These are phyloP conservation scores for Canna indica DNA, from an alignment of 176 grass and related monocot genomes.

Conservation along the genomic window DNA sequence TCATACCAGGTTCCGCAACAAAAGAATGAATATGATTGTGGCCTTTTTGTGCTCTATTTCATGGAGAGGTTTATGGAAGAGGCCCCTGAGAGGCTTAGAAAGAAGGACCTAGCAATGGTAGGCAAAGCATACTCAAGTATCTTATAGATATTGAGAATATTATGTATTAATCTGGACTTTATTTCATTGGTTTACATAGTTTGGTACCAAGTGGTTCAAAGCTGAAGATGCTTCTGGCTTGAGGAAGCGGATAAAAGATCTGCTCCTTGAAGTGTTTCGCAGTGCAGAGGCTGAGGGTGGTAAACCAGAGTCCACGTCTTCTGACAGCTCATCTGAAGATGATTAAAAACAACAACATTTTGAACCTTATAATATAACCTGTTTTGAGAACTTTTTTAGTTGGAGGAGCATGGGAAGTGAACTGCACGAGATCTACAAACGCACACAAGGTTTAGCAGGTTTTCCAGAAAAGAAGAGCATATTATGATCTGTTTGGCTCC, in stretches of 20 bases:
- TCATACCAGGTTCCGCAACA: slow-evolving; percentile 52
- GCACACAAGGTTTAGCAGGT: too few relatives aligned
- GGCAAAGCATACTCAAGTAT: slow-evolving; percentile 3
- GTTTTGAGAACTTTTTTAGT: not conserved
- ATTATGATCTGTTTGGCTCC: not conserved
- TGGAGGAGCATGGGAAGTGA: not conserved
- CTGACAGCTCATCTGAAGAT: slow-evolving; percentile 9
- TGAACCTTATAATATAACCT: not conserved
- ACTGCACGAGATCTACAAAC: too few relatives aligned
- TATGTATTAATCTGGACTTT: slow-evolving; percentile 13
- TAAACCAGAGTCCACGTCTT: slow-evolving; percentile 17
- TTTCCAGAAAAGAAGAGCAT: not conserved
- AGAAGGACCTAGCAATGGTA: slow-evolving; percentile 51
- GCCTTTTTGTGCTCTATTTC: slow-evolving; percentile 84
- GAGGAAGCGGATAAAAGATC: slow-evolving; percentile 38
- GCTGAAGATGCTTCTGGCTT: slow-evolving; percentile 59
- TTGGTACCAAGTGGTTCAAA: slow-evolving; percentile 60
- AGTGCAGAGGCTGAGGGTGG: slow-evolving; percentile 26
- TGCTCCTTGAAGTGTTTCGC: slow-evolving; percentile 48
- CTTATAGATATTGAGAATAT: not conserved
- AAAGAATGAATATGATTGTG: slow-evolving; percentile 76
- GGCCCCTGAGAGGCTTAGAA: slow-evolving; percentile 58
- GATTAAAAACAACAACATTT: not conserved
- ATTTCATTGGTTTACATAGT: slow-evolving; percentile 31
- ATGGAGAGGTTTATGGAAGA: slow-evolving; percentile 51